These are phyloP conservation scores for Fomitopsis betulina DNA, from an alignment of 1,284 basidiomycete genomes.

Conservation along the genomic window DNA sequence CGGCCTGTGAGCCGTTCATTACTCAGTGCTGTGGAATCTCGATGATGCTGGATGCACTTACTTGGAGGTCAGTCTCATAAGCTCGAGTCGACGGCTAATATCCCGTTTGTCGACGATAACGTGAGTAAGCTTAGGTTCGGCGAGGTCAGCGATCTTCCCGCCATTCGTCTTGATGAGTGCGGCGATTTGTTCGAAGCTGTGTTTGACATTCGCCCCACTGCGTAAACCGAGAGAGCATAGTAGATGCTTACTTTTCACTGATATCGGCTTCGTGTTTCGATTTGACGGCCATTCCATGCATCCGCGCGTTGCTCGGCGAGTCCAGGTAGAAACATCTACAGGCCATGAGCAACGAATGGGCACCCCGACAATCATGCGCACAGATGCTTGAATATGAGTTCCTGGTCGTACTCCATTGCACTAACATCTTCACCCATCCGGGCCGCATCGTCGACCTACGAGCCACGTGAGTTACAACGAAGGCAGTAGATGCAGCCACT, in stretches of 20 bases:
- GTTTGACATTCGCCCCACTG: not conserved
- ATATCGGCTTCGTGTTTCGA: constrained; percentile 51
- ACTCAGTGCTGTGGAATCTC: not conserved
- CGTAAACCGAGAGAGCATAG: not conserved
- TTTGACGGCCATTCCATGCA: constrained; percentile 56
- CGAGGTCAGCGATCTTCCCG: constrained; percentile 62
- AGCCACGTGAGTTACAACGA: not conserved
- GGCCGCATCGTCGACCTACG: constrained; percentile 10
- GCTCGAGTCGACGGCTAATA: constrained; percentile 59
- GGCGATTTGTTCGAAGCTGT: constrained; percentile 54
- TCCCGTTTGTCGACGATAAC: constrained; percentile 79
- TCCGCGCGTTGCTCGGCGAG: constrained; percentile 64
- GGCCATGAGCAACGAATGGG: constrained; percentile 3
- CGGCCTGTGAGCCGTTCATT: constrained; percentile 43
- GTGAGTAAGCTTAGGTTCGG: constrained; percentile 80
- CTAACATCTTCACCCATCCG: constrained; percentile 64
- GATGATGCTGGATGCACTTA: constrained; percentile 26
- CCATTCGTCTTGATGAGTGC: constrained; percentile 61
- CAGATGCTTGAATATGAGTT: constrained; percentile 77
- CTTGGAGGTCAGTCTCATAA: constrained; percentile 71
- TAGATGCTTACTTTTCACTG: constrained; percentile 40
- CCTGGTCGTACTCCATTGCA: constrained; percentile 73
- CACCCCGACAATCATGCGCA: constrained; percentile 30
- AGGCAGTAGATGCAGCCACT: too few species aligned
- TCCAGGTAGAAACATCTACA: constrained; percentile 84